Conservation (phyloP, 2,329 filamentous ascomycete species). For the Aspergillus aculeatus region DNA sequence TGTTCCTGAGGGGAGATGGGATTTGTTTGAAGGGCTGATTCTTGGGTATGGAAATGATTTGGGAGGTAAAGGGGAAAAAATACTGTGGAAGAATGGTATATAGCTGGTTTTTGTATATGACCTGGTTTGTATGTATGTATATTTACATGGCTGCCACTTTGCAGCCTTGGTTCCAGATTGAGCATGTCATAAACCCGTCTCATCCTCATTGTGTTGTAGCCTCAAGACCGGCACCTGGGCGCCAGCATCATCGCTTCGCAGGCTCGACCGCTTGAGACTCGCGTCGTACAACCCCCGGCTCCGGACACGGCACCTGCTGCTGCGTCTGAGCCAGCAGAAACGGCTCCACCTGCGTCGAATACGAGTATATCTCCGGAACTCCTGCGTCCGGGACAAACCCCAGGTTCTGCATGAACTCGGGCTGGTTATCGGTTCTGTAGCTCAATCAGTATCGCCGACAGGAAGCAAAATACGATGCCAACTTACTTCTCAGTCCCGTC, state of each 20-base stretch:
- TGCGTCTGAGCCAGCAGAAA: slow-evolving; percentile 35
- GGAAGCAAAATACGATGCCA: neutral
- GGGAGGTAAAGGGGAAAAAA: no score
- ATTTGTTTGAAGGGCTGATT: no score
- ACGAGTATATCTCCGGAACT: slow-evolving; percentile 38
- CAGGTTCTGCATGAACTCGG: slow-evolving; percentile 41
- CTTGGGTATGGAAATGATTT: no score
- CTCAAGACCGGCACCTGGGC: no score
- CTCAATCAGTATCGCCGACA: slow-evolving; percentile 1
- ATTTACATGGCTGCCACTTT: neutral
- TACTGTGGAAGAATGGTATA: neutral
- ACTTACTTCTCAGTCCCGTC: slow-evolving; percentile 52
- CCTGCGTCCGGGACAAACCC: slow-evolving; percentile 38
- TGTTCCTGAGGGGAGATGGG: no score
- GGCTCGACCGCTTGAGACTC: slow-evolving; percentile 21
- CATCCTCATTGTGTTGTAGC: no score
- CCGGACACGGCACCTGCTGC: slow-evolving; percentile 22
- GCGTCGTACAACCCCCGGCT: slow-evolving; percentile 18
- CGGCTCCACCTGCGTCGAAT: slow-evolving; percentile 34
- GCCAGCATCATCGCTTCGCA: slow-evolving; percentile 8
- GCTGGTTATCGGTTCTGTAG: slow-evolving; percentile 33
- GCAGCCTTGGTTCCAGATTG: no score
- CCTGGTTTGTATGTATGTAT: neutral
- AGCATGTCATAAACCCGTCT: no score
- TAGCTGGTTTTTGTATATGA: neutral